A percentile compares a stretch with the other conserved stretches of the same genome.
phyloP scores from a whole-genome alignment of 169 alveolate genomes.

The Theileria annulata region DNA sequence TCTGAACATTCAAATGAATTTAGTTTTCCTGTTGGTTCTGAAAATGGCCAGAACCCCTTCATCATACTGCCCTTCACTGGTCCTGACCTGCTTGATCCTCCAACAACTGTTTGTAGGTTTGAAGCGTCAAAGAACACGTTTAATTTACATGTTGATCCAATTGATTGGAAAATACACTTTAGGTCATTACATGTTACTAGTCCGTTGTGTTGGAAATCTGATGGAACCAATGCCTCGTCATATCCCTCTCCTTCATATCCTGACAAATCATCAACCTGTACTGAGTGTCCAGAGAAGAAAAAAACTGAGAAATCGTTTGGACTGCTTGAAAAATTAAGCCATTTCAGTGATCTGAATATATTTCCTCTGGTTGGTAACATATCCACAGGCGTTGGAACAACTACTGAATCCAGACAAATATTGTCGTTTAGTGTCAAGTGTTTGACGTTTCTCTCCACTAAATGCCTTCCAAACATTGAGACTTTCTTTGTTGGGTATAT shows the following conservation, averaged over 20 bases:
- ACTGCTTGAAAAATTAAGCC: slow-evolving; percentile 81
- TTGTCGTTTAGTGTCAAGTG: slow-evolving; percentile 69
- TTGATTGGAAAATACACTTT: slow-evolving; percentile 74
- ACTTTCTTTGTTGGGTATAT: slow-evolving; percentile 16
- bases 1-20: slow-evolving; percentile 78
- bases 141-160: slow-evolving; percentile 71
- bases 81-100: slow-evolving; percentile 75
- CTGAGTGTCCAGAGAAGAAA: slow-evolving; percentile 88
- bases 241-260: slow-evolving; percentile 92
- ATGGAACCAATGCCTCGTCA: slow-evolving; percentile 89
- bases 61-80: slow-evolving; percentile 87
- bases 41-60: slow-evolving; percentile 88
- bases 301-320: slow-evolving; percentile 82
- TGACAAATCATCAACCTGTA: slow-evolving; percentile 86
- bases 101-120: slow-evolving; percentile 88
- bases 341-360: slow-evolving; percentile 80
- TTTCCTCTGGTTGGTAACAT: slow-evolving; percentile 79
- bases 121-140: slow-evolving; percentile 83
- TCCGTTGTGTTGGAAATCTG: slow-evolving; percentile 78
- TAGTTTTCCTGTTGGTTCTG: slow-evolving; percentile 86
- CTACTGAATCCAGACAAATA: slow-evolving; percentile 70
- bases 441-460: slow-evolving; percentile 43
- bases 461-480: slow-evolving; percentile 38
- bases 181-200: slow-evolving; percentile 80
- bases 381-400: slow-evolving; percentile 51